These are phyloP conservation scores for Aureoboletus auriporus DNA, from an alignment of 768 basidiomycete genomes.

Conservation along the genomic window DNA sequence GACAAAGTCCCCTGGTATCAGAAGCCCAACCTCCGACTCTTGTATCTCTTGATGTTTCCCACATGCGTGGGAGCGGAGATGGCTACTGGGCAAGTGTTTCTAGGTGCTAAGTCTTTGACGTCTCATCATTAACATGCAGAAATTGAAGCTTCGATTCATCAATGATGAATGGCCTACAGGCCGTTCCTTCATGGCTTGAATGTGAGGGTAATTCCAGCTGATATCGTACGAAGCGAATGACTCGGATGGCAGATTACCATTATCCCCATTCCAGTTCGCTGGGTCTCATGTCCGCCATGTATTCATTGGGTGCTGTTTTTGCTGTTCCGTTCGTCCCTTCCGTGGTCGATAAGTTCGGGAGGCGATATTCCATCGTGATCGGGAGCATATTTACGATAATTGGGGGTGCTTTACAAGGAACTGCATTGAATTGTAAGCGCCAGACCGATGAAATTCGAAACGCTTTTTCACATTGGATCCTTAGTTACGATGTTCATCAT, in stretches of 20 bases:
- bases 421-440: background rate
- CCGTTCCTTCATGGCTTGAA: conserved; percentile 51
- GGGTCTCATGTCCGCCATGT: background rate
- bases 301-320: background rate
- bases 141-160: conserved; percentile 41
- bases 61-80: too few species aligned
- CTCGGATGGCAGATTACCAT: conserved; percentile 41
- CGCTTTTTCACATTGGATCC: background rate
- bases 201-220: conserved; percentile 32
- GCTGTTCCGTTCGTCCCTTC: background rate
- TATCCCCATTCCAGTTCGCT: conserved; percentile 45
- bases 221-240: background rate
- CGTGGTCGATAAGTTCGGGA: background rate
- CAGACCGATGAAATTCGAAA: too few species aligned
- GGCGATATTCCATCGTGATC: background rate
- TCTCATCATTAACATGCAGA: background rate
- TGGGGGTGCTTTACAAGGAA: background rate
- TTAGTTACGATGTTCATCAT: background rate
- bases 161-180: conserved; percentile 62
- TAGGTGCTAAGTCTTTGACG: too few species aligned
- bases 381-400: background rate
- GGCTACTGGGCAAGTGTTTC: too few species aligned
- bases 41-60: too few species aligned
- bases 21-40: too few species aligned
- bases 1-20: too few species aligned